Evolutionary conservation across 2,329 filamentous ascomycete species (phyloP).

Genomic region (Cercospora sp.): DNA sequence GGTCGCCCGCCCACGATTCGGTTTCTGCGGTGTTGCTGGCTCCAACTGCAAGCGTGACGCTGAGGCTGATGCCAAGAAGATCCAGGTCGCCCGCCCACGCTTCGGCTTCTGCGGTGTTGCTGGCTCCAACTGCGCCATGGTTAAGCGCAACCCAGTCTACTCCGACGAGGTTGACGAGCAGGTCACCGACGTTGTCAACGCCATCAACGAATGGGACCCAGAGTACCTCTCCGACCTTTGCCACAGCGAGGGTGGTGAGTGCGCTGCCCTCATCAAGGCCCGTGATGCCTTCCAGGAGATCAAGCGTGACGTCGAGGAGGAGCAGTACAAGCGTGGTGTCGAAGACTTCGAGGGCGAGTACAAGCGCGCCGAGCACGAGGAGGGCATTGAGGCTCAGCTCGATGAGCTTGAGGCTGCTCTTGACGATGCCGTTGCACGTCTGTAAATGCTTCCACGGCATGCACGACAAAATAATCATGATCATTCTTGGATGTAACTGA

Average conservation of each 20-base stretch:
- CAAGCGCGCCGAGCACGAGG: conserved; percentile 19
- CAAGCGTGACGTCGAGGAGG: conserved; percentile 34
- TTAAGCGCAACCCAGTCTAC: conserved; percentile 32
- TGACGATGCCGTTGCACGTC: conserved; percentile 13
- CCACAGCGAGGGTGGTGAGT: conserved; percentile 31
- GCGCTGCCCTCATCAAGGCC: conserved; percentile 33
- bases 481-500: conserved; percentile 11
- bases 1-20: conserved; percentile 9
- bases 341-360: conserved; percentile 16
- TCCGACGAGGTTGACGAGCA: conserved; percentile 40
- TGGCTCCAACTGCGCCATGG: conserved; percentile 44
- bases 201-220: conserved; percentile 28
- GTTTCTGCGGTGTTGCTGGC: conserved; percentile 43
- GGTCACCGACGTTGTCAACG: conserved; percentile 32
- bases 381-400: conserved; percentile 5
- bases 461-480: conserved; percentile 4
- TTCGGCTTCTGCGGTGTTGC: conserved; percentile 42
- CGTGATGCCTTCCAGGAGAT: conserved; percentile 27
- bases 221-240: conserved; percentile 21
- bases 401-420: conserved; percentile 16
- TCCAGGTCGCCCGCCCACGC: conserved; percentile 7
- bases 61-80: conserved; percentile 12
- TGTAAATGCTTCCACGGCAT: conserved; percentile 4
- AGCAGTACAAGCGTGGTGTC: conserved; percentile 9
- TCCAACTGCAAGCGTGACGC: conserved; percentile 42